Evolutionary conservation across 441 rosid genomes (phyloP), one percentile per base, ranked within the genome.

Genomic region (Eutrema salsugineum): DNA sequence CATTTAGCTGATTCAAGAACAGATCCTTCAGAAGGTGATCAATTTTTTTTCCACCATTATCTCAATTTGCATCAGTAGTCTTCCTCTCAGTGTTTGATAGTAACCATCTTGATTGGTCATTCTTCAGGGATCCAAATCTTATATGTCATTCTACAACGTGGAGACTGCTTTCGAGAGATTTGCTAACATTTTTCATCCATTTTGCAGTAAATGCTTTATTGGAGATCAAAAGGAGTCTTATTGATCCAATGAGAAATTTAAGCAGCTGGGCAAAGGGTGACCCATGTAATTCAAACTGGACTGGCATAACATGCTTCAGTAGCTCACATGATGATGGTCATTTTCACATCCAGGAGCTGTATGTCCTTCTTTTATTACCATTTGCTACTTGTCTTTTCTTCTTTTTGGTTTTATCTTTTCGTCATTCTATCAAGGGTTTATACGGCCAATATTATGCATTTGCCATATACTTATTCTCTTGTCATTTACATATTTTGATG

Each of bases 251-350:
- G 83, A 77, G 81, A 27, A 68, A 77, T 75, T 87, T 91, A 35
- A 77, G 77, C 15, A 78, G 81, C 40, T 94, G 98, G 98, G 81
- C 36, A 20, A 79, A 83, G 32, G 94, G 90, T 60, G 97, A 94
- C 81, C 93, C 98, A 11, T 94, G 98, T 66, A 67, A 43, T 8
- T 85, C 87, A 57, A 83, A 85, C 69, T 94, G 98, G 98, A 83
- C 85, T 5, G 96, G 93, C 74, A 71, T 94, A 63, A 19, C 78
- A 38, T 94, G 98, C 68, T 62, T 6, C 32, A 58, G 61, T 14
- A 44, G 72, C 1, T 24, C 60, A 55, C 78, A 68, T 20, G 64
- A 49, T 47, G 92, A 87, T 76, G 84, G 83, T 42, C 79, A 79
- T 80, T 71, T 84, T 49, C 98, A 91, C 79, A 78, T 90, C 51